Percentiles rank a stretch among this genome's conserved stretches.
Conservation (phyloP, 495 filamentous ascomycete species). For the Hyaloscypha variabilis region DNA sequence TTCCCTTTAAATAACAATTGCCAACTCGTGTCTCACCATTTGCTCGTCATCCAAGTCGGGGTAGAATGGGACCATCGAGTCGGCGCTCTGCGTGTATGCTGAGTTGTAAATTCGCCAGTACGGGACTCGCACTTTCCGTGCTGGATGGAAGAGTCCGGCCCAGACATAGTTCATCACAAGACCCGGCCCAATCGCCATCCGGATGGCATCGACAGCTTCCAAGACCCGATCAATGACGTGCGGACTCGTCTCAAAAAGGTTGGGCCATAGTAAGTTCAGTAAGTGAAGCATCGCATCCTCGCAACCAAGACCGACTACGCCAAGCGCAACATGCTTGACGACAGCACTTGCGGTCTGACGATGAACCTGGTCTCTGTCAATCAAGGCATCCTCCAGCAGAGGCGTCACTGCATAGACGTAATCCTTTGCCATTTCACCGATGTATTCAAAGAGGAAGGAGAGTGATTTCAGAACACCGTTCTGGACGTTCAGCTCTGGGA, state of each 20-base stretch:
- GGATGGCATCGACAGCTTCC: constrained; percentile 94
- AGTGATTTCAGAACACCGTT: constrained; percentile 98
- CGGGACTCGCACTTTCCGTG: constrained; percentile 87
- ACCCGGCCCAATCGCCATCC: constrained; percentile 90
- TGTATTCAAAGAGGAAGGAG: constrained; percentile 98
- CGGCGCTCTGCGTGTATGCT: constrained; percentile 91
- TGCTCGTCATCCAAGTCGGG: constrained; percentile 78
- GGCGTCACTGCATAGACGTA: constrained; percentile 98
- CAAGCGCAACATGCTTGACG: constrained; percentile 95
- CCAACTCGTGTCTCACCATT: constrained; percentile 74
- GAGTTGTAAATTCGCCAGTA: constrained; percentile 98
- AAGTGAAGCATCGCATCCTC: constrained; percentile 99
- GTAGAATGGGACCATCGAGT: constrained; percentile 96
- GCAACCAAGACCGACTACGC: constrained; percentile 94
- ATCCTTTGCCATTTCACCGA: constrained; percentile 99
- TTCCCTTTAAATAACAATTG: constrained; percentile 69
- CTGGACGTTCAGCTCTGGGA: constrained; percentile 97
- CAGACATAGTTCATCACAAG: constrained; percentile 95
- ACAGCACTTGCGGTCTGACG: constrained; percentile 94
- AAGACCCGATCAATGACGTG: constrained; percentile 98
- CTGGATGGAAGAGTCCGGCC: constrained; percentile 96
- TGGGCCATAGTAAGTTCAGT: constrained; percentile 93
- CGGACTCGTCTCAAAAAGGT: constrained; percentile 96
- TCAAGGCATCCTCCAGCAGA: constrained; percentile 95
- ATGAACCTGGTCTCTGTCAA: constrained; percentile 98